Base-by-base conservation (phyloP, 768 basidiomycete species). In the Russula abietina region DNA sequence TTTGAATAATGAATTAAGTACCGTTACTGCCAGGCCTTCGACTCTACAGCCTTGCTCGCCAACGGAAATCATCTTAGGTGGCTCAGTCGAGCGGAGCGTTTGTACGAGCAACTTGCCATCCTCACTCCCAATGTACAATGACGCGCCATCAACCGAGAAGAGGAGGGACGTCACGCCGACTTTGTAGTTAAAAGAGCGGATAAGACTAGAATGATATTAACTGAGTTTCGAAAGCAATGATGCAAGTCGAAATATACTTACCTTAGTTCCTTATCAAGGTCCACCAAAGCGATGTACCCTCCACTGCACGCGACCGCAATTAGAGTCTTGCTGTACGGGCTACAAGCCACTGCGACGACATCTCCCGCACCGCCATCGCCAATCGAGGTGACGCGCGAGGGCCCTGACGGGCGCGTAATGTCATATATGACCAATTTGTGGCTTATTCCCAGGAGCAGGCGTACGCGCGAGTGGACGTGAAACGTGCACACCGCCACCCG, bases 221-320 rank as follows among this genome's bases (percentile, higher is more conserved):
- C 30, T 11, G 61, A 53, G 43, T 67, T 41, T 9, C 11, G 17
- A 49, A 7, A 9, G 32, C 45, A 46, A 41, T 33, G 49, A 36
- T 12, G 1, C 41, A 3, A 4, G 22, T 16, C 22, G 17, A 10
- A 9, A 22, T 49, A 1, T 11, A 14, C 80, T 50, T 68, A 89
- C 88, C 81, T 80, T 67, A 84, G 84, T 61, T 89, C 87, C 71
- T 89, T 90, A 54, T 91, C 87, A 26, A 91, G 70, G 69, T 91
- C 89, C 54, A 90, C 73, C 9, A 90, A 76, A 4, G 73, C 77
- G 12, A 91, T 76, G 48, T 75, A 73, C 1, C 87, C 88, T 4
- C 73, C 75, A 14, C 79, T 75, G 46, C 80, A 85, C 1, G 80
- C 82, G 48, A 80, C 79, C 2, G 85, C 84, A 28, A 87, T 76